Evolutionary conservation across 495 filamentous ascomycete genomes (phyloP), one percentile per base, ranked within the genome.

Genomic region (Penicillium macrosclerotiorum): DNA sequence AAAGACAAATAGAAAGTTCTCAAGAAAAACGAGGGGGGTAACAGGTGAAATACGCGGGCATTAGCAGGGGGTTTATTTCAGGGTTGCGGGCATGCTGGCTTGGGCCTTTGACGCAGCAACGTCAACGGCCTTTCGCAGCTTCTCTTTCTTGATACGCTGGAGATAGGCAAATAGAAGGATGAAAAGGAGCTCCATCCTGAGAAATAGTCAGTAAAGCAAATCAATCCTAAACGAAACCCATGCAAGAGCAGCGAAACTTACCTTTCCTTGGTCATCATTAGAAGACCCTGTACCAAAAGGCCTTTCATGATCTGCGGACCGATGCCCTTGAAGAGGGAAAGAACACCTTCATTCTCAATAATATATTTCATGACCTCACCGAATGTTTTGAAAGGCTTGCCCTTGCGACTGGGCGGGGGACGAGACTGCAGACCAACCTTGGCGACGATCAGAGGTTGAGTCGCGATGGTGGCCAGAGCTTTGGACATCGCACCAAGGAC

Each of bases 201-300:
- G 38, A 19, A 5, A 32, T 30, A 3, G 46, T 75, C 49, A 74
- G 67, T 34, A 53, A 32, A 14, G 14, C 23, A 7, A 30, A 23
- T 32, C 19, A 2, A 9, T 3, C 20, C 16, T 6, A 11, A 17
- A 23, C 6, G 26, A 47, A 46, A 52, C 60, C 42, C 71, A 62
- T 33, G 29, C 4, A 1, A 42, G 31, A 30, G 14, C 12, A 12
- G 39, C 3, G 2, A 17, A 25, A 65, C 81, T 49, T 78, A 94
- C 90, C 90, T 81, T 68, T 99, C 94, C 73, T 99, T 99, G 3
- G 89, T 95, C 93, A 97, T 99, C 93, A 99, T 99, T 18, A 99
- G 72, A 37, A 97, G 73, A 41, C 93, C 93, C 60, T 99, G 93
- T 4, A 99, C 93, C 34, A 97, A 56, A 33, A 99, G 69, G 13